phyloP scores from a whole-genome alignment of 768 basidiomycete species.

The Kwoniella shandongensis region DNA sequence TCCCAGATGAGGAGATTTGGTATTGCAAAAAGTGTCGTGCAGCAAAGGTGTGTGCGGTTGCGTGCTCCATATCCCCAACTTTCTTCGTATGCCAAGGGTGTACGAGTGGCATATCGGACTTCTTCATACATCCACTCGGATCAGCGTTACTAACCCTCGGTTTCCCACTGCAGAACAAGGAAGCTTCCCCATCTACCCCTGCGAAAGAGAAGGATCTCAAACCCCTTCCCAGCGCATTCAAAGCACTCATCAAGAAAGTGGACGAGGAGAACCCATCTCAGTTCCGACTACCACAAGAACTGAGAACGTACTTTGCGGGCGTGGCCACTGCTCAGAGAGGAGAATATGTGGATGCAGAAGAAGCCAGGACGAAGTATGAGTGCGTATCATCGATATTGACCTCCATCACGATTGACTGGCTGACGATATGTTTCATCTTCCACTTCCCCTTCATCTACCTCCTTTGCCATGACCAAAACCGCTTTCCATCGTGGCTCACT shows the following conservation, averaged over 20 bases:
- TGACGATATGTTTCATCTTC: too few species aligned
- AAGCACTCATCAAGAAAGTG: constrained; percentile 67
- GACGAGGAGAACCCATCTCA: constrained; percentile 71
- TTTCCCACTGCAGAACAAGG: too few species aligned
- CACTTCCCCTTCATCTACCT: too few species aligned
- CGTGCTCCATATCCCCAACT: too few species aligned
- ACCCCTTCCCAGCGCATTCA: constrained; percentile 48
- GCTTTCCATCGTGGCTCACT: too few species aligned
- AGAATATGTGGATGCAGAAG: constrained; percentile 76
- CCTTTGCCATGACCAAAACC: too few species aligned
- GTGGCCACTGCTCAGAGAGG: constrained; percentile 78
- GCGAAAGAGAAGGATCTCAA: constrained; percentile 32
- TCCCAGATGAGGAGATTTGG: constrained; percentile 64
- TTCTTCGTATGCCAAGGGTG: too few species aligned
- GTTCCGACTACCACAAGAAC: constrained; percentile 82
- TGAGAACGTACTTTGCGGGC: constrained; percentile 79
- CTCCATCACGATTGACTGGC: too few species aligned
- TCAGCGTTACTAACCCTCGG: too few species aligned
- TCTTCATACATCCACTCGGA: too few species aligned
- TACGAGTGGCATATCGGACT: too few species aligned
- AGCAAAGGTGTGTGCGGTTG: constrained; percentile 63
- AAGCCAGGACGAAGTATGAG: constrained; percentile 79
- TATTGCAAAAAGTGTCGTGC: constrained; percentile 55
- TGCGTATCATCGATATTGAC: constrained; percentile 58
- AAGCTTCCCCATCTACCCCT: constrained; percentile 26